A percentile compares a stretch with the other conserved stretches of the same genome.
phyloP scores from a whole-genome alignment of 768 basidiomycete genomes.

The Collybiopsis confluens region DNA sequence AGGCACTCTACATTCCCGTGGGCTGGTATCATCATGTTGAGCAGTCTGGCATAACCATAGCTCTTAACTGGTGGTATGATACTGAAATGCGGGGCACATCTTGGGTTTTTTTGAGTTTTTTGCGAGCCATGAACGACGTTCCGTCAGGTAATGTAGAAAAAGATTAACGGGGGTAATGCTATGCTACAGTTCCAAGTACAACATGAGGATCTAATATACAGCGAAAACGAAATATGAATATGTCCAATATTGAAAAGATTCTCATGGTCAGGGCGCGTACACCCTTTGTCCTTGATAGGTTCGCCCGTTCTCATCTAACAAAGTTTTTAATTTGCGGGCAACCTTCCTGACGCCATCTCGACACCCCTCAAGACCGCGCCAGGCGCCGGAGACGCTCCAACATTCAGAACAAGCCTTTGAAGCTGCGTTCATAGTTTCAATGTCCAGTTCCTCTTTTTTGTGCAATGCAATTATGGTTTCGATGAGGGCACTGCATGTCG shows the following conservation, averaged over 20 bases:
- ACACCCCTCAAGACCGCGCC: constrained; percentile 63
- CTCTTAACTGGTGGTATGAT: constrained; percentile 90
- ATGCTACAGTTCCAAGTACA: not conserved
- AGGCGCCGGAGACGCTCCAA: constrained; percentile 68
- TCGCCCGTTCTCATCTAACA: constrained; percentile 53
- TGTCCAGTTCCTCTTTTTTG: constrained; percentile 58
- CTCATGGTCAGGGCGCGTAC: constrained; percentile 22
- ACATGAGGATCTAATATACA: not conserved
- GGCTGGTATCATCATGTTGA: constrained; percentile 94
- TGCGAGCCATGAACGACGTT: constrained; percentile 42
- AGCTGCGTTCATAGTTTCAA: constrained; percentile 72
- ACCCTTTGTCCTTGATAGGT: constrained; percentile 33
- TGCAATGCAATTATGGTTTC: constrained; percentile 75
- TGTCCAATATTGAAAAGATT: not conserved
- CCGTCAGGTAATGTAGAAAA: constrained; percentile 32
- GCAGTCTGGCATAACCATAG: constrained; percentile 64
- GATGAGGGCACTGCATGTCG: constrained; percentile 44
- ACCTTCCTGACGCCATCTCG: constrained; percentile 57
- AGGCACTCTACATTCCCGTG: constrained; percentile 85
- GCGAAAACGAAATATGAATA: not conserved
- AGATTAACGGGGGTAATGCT: constrained; percentile 5
- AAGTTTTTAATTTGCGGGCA: constrained; percentile 55
- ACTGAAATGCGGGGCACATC: constrained; percentile 66
- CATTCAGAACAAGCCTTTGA: constrained; percentile 74
- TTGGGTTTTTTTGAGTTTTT: constrained; percentile 65